Evolutionary conservation across 1,284 basidiomycete genomes (phyloP).

Genomic region (Schizophyllum amplum): DNA sequence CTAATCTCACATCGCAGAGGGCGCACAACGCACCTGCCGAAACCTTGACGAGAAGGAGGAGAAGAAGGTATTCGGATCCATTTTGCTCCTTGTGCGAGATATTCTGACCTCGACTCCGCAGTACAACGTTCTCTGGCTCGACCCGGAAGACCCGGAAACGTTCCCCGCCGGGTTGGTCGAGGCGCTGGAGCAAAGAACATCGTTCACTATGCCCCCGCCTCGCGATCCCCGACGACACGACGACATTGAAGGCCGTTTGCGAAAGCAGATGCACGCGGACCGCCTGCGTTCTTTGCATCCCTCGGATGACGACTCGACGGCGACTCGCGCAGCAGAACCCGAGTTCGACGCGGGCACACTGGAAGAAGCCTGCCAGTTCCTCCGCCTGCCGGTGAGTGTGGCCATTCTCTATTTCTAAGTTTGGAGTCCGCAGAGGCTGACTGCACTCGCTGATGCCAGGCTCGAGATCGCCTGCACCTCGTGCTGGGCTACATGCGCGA

Average conservation of each 20-base stretch:
- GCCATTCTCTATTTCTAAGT: conserved; percentile 5
- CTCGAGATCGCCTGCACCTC: conserved; percentile 56
- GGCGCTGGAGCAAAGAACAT: conserved; percentile 36
- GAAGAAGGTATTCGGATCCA: conserved; percentile 39
- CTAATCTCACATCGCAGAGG: conserved; percentile 22
- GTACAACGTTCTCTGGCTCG: conserved; percentile 76
- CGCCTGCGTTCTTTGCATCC: conserved; percentile 45
- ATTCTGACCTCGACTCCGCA: conserved; percentile 19
- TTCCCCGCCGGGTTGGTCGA: conserved; percentile 61
- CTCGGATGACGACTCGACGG: conserved; percentile 20
- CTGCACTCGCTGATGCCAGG: conserved; percentile 44
- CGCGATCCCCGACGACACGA: conserved; percentile 19
- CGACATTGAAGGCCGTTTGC: conserved; percentile 31
- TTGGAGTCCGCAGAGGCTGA: no score
- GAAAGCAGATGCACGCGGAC: conserved; percentile 62
- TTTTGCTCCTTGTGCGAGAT: conserved; percentile 2
- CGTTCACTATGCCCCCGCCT: conserved; percentile 16
- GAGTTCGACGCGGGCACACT: conserved; percentile 45
- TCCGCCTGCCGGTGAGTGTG: conserved; percentile 52
- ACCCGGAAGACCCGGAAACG: conserved; percentile 52
- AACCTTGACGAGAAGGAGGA: conserved; percentile 66
- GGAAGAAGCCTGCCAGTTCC: conserved; percentile 59
- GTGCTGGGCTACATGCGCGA: conserved; percentile 69
- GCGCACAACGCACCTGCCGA: conserved; percentile 62
- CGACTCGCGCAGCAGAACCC: conserved; percentile 18